Base-by-base conservation (phyloP, 2,329 filamentous ascomycete genomes). In the Trichoderma endophyticum region DNA sequence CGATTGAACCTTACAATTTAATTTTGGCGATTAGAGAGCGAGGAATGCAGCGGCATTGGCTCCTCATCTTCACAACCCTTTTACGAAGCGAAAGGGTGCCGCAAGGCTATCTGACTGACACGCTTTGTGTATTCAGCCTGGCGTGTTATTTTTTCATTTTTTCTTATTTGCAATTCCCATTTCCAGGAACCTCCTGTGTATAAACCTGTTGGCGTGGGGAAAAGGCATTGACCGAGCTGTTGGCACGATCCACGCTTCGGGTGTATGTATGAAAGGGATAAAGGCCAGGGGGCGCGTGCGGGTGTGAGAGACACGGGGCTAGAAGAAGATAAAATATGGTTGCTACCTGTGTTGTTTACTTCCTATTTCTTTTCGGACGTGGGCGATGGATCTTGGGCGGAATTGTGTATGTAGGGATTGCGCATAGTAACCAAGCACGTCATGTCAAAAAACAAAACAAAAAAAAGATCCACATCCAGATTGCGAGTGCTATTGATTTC, bases 341-440 rank as follows among this genome's bases (percentile, higher is more conserved):
- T 77, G 76, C 77, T 77, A 76, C 75, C 77, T 78, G 76, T 79
- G 76, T 75, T 77, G 74, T 76, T 73, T 76, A 73, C 74, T 76
- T 76, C 75, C 73, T 75, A 28, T 77, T 63, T 75, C 54, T 75
- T 75, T 74, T 78, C 74, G 72, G 71, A 75, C 73, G 73, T 62
- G 66, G 73, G 73, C 66, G 61, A 75, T 74, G 74, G 71, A 73
- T 67, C 68, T 67, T 70, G 63, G 66, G 62, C 60, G 76, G 73
- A 72, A 63, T 71, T 78, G 78, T 78, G 78, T 79, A 79, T 77
- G 77, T 79, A 80, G 73, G 77, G 75, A 77, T 77, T 77, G 75
- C 74, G 74, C 71, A 77, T 78, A 77, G 77, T 78, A 77, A 77
- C 77, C 72, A 76, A 77, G 73, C 70, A 78, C 75, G 75, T 73